phyloP scores from a whole-genome alignment of 768 basidiomycete genomes.

The Boletales sp. region DNA sequence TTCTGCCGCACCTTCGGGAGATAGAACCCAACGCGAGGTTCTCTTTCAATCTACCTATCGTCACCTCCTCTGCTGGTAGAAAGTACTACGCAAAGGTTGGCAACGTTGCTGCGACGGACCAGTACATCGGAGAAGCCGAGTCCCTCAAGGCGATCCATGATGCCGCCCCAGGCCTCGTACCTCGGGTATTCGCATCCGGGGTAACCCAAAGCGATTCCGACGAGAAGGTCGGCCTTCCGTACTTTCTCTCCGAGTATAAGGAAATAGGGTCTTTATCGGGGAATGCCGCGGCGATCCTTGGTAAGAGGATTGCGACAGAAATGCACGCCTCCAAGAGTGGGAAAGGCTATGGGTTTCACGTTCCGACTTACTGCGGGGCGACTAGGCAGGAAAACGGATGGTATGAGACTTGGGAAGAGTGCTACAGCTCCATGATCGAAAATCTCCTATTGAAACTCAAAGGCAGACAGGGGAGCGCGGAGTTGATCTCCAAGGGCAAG shows the following conservation, averaged over 20 bases:
- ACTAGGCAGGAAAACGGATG: slow-evolving; percentile 72
- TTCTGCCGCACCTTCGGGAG: slow-evolving; percentile 43
- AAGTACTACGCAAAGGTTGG: slow-evolving; percentile 66
- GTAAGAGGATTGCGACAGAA: slow-evolving; percentile 60
- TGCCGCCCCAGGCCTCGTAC: slow-evolving; percentile 69
- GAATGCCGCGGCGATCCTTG: slow-evolving; percentile 48
- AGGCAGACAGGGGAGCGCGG: slow-evolving; percentile 38
- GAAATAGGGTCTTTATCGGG: slow-evolving; percentile 47
- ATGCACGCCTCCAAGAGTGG: slow-evolving; percentile 54
- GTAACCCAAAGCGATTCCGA: slow-evolving; percentile 25
- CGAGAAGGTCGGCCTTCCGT: slow-evolving; percentile 42
- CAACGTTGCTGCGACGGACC: slow-evolving; percentile 48
- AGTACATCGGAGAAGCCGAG: slow-evolving; percentile 65
- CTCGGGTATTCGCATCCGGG: slow-evolving; percentile 52
- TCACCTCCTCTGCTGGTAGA: slow-evolving; percentile 55
- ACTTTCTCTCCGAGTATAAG: slow-evolving; percentile 75
- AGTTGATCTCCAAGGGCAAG: slow-evolving; percentile 50
- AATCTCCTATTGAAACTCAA: slow-evolving; percentile 50
- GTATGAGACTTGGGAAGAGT: slow-evolving; percentile 68
- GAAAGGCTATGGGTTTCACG: slow-evolving; percentile 62
- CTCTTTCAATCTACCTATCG: slow-evolving; percentile 39
- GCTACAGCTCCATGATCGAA: slow-evolving; percentile 58
- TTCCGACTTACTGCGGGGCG: slow-evolving; percentile 75
- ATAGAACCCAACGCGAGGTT: slow-evolving; percentile 53
- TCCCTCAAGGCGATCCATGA: slow-evolving; percentile 59